Evolutionary conservation across 2,329 filamentous ascomycete genomes (phyloP), one percentile per base, ranked within the genome.

Genomic region (Coniochaeta prunicola): DNA sequence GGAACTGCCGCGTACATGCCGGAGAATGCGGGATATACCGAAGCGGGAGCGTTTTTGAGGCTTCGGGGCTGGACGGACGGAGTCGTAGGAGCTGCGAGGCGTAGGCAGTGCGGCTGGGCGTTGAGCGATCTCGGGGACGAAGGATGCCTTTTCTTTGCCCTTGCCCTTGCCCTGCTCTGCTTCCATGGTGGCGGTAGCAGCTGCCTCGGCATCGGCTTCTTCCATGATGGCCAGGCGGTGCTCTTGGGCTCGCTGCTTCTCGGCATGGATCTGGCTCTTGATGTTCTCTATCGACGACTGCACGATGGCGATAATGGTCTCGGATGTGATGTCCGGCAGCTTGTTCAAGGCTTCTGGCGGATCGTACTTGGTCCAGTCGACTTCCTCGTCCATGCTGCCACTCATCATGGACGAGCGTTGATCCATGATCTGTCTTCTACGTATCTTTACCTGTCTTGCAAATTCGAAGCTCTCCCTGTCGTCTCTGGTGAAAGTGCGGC

Each of bases 301-400:
- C 10, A 82, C 64, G 17, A 84, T 64, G 7, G 74, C 69, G 4
- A 69, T 62, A 1, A 83, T 67, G 8, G 76, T 67, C 4, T 76
- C 71, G 2, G 76, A 74, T 0, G 71, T 71, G 57, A 73, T 64
- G 38, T 74, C 73, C 17, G 74, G 70, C 0, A 70, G 64, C 31
- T 74, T 70, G 4, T 59, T 68, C 7, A 84, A 66, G 0, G 72
- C 74, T 12, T 66, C 63, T 0, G 81, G 81, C 4, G 79, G 78
- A 2, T 75, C 71, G 61, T 79, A 81, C 56, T 72, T 67, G 38
- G 70, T 73, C 77, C 80, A 82, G 64, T 80, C 74, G 34, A 74
- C 68, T 2, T 69, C 62, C 3, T 62, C 59, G 50, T 67, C 60
- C 17, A 71, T 67, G 26, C 17, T 21, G 28, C 53, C 33, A 31